A percentile compares a stretch with the other conserved stretches of the same genome.
These are phyloP conservation scores for Boletellus sp. DNA, from an alignment of 768 basidiomycete species.

Conservation along the genomic window DNA sequence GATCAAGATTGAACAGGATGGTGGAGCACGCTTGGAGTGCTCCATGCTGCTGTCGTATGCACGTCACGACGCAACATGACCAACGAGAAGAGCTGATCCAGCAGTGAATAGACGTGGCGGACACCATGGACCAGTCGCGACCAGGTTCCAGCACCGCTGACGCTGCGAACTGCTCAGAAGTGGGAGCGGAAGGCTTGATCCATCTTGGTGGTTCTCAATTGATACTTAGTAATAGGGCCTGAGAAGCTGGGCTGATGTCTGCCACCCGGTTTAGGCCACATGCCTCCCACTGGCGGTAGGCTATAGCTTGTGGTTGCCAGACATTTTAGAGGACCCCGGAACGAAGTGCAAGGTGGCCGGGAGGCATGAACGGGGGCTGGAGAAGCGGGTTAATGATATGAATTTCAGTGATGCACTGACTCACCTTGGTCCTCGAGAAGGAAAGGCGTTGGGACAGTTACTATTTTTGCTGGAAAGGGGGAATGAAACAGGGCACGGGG, in stretches of 20 bases:
- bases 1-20: neutral
- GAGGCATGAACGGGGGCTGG: slow-evolving; percentile 1
- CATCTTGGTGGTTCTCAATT: slow-evolving; percentile 7
- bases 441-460: slow-evolving; percentile 2
- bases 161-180: neutral
- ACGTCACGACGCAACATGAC: slow-evolving; percentile 5
- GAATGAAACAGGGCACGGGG: slow-evolving; percentile 14
- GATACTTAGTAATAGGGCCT: slow-evolving; percentile 10
- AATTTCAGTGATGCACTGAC: slow-evolving; percentile 14
- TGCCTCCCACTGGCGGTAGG: neutral
- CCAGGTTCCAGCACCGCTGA: neutral
- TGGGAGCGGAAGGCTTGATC: neutral
- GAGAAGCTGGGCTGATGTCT: slow-evolving; percentile 5
- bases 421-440: slow-evolving; percentile 10
- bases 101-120: neutral
- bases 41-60: slow-evolving; percentile 6
- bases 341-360: slow-evolving; percentile 9
- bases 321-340: neutral
- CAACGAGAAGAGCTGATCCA: neutral
- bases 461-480: slow-evolving; percentile 12
- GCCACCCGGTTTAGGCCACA: slow-evolving; percentile 1
- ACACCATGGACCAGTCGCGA: neutral
- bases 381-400: slow-evolving; percentile 4
- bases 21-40: neutral
- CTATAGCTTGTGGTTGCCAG: slow-evolving; percentile 11